Conservation (phyloP, 2,329 filamentous ascomycete genomes). For the Lachnellula subtilissima region DNA sequence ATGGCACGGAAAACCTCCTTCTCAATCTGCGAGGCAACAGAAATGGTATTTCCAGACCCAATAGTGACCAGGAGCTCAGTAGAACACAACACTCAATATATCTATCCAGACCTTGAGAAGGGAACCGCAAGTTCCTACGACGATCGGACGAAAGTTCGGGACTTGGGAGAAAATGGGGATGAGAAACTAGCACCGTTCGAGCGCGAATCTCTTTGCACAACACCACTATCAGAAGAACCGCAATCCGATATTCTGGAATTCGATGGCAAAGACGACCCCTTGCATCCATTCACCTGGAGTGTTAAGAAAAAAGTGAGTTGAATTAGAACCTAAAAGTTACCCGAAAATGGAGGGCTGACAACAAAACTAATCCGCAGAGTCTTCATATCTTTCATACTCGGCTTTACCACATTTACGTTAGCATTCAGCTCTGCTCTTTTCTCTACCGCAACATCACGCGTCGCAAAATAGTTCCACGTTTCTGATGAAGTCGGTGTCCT, state of each 20-base stretch:
- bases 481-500: slow-evolving; percentile 52
- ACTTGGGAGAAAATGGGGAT: no score
- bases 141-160: no score
- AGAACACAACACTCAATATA: no score
- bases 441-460: slow-evolving; percentile 41
- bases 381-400: slow-evolving; percentile 23
- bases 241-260: not conserved
- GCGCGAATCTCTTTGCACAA: no score
- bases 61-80: no score
- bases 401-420: slow-evolving; percentile 22
- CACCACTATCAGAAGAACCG: no score
- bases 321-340: not conserved
- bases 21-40: no score
- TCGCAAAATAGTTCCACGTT: slow-evolving; percentile 49
- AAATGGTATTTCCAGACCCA: no score
- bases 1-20: no score
- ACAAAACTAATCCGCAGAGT: not conserved
- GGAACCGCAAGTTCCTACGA: no score
- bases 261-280: not conserved
- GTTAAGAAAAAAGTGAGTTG: not conserved
- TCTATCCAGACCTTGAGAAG: no score
- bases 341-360: not conserved
- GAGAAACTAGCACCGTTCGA: no score
- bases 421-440: slow-evolving; percentile 34
- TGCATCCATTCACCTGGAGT: not conserved